Conservation (phyloP, 1,284 basidiomycete genomes). For the Ceratobasidium sp. region DNA sequence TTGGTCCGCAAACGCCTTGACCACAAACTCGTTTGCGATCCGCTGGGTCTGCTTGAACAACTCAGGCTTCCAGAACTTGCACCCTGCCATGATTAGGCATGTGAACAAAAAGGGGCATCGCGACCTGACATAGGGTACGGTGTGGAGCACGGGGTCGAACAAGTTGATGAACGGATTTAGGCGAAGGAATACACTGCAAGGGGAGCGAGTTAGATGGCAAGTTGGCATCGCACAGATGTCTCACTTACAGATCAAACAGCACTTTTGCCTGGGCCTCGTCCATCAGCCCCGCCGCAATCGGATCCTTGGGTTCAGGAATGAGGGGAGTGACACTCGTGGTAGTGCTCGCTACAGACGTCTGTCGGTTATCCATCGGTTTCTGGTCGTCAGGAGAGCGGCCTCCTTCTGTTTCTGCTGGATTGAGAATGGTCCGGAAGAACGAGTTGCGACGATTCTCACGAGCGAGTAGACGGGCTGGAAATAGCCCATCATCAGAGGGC, state of each 20-base stretch:
- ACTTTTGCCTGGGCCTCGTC: conserved; percentile 68
- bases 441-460: conserved; percentile 71
- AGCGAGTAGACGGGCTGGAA: conserved; percentile 73
- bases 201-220: conserved; percentile 3
- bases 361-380: conserved; percentile 35
- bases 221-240: neutral
- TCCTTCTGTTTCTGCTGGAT: conserved; percentile 60
- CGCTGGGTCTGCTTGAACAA: conserved; percentile 70
- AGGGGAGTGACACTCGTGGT: conserved; percentile 10
- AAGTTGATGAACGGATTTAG: conserved; percentile 85
- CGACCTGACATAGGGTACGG: conserved; percentile 72
- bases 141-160: conserved; percentile 79
- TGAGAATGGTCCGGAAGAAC: conserved; percentile 81
- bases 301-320: conserved; percentile 59
- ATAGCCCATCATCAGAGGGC: conserved; percentile 60
- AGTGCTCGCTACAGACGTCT: conserved; percentile 12
- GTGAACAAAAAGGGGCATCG: conserved; percentile 82
- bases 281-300: conserved; percentile 70
- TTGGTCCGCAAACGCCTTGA: conserved; percentile 75
- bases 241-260: conserved; percentile 61
- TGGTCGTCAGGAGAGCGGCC: conserved; percentile 27
- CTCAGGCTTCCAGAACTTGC: conserved; percentile 81
- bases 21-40: conserved; percentile 68
- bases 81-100: conserved; percentile 78
- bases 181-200: conserved; percentile 64